These are phyloP conservation scores for Alopecurus myosuroides DNA, from an alignment of 176 grass and related monocot genomes.

Conservation along the genomic window DNA sequence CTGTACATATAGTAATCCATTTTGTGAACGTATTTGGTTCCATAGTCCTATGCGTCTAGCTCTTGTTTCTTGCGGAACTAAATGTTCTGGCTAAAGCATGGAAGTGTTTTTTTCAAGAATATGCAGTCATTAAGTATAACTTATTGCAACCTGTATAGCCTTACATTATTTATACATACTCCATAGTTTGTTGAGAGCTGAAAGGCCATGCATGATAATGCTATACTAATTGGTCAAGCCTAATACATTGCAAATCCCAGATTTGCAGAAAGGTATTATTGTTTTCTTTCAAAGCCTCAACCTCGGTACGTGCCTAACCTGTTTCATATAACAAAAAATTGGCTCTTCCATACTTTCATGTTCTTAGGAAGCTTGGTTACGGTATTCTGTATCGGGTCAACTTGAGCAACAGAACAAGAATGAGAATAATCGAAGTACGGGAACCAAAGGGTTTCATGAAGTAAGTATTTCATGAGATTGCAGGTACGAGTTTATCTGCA, in stretches of 20 bases:
- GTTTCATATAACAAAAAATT: neutral
- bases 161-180: neutral
- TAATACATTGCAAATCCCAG: conserved; percentile 11
- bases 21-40: neutral
- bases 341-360: neutral
- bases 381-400: neutral
- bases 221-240: neutral
- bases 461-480: neutral
- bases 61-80: neutral
- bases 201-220: conserved; percentile 1
- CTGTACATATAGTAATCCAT: neutral
- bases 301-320: neutral
- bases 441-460: neutral
- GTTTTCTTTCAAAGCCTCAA: neutral
- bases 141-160: neutral
- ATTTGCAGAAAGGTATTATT: neutral
- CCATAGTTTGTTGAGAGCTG: neutral
- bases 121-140: neutral
- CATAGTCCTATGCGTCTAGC: neutral
- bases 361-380: neutral
- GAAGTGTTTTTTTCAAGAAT: neutral
- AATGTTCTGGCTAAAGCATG: neutral
- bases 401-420: conserved; percentile 13
- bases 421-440: neutral
- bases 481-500: neutral